Base-by-base conservation (phyloP, 441 rosid genomes). In the Adansonia rubrostipa region DNA sequence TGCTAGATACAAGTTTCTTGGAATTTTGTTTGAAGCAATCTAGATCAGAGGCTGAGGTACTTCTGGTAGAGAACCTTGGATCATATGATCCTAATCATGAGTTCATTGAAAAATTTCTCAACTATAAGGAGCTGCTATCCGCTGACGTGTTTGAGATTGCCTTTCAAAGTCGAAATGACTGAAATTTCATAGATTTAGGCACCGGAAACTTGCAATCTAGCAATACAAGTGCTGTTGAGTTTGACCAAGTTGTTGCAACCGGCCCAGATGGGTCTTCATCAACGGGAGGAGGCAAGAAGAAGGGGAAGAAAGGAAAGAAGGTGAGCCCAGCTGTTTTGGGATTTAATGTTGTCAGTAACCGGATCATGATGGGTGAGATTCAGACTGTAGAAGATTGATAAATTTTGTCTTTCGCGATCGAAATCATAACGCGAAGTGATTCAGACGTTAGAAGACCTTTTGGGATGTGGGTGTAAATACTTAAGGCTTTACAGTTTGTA, bases 281-380 rank as follows among this genome's bases (percentile, higher is more conserved):
- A 1, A 94, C 91, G 80, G 92, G 86, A 3, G 97, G 94, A 75
- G 86, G 92, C 62, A 93, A 90, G 94, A 94, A 88, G 78, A 93
- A 87, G 82, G 91, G 91, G 5, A 94, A 93, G 85, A 93, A 91
- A 85, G 97, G 97, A 74, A 97, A 97, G 93, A 93, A 94, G 86
- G 90, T 96, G 22, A 95, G 88, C 54, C 85, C 97, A 1, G 82
- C 96, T 1, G 97, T 84, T 79, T 82, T 97, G 48, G 98, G 99
- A n/a, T 97, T 97, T 71, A 97, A 88, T 61, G 97, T 97, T 19
- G 98, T 95, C 57, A 97, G 99, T 78, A 95, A 97, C 89, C 88
- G 98, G 77, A 97, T 97, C 77, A 92, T 93, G 98, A 97, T 86
- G 99, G 99, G 98, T 17, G 98, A 97, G 97, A 97, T 94, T 80